A percentile compares a stretch with the other conserved stretches of the same genome.
phyloP scores from a whole-genome alignment of 2,329 filamentous ascomycete genomes.

The Colletotrichum tofieldiae region DNA sequence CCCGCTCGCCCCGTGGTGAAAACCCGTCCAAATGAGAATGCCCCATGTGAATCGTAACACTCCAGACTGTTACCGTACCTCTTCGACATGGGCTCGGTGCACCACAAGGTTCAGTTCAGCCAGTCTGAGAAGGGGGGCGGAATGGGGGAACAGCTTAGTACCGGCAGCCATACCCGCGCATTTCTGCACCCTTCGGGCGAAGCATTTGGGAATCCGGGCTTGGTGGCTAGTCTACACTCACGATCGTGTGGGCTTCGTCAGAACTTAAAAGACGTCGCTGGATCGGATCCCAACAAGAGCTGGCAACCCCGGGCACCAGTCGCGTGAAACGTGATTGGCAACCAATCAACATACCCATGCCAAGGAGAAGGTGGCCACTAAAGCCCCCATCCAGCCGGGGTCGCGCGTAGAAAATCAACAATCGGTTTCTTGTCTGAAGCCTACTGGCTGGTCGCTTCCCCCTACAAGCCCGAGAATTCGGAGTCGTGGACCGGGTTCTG shows the following conservation, averaged over 20 bases:
- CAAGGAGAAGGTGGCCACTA: background rate
- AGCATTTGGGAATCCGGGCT: constrained; percentile 12
- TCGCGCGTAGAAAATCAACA: background rate
- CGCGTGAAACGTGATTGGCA: constrained; percentile 15
- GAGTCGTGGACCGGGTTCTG: background rate
- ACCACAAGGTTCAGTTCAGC: too few species aligned
- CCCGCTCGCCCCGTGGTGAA: background rate
- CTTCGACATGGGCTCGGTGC: too few species aligned
- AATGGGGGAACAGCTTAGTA: constrained; percentile 7
- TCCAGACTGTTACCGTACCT: background rate
- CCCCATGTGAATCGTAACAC: too few species aligned
- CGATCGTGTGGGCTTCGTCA: constrained; percentile 21
- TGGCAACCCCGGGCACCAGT: background rate
- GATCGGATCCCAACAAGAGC: constrained; percentile 24
- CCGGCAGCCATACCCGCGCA: constrained; percentile 4
- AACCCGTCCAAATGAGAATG: background rate
- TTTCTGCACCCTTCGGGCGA: constrained; percentile 16
- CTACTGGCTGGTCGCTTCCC: background rate
- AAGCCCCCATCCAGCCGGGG: constrained; percentile 5
- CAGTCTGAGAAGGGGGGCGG: background rate
- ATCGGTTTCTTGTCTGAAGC: background rate
- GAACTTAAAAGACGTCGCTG: constrained; percentile 33
- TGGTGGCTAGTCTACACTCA: background rate
- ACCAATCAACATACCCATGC: constrained; percentile 5
- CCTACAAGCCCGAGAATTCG: constrained; percentile 27